Percentiles rank a stretch among this genome's conserved stretches.
phyloP scores from a whole-genome alignment of 1,284 basidiomycete genomes.

The Schizophyllum amplum region DNA sequence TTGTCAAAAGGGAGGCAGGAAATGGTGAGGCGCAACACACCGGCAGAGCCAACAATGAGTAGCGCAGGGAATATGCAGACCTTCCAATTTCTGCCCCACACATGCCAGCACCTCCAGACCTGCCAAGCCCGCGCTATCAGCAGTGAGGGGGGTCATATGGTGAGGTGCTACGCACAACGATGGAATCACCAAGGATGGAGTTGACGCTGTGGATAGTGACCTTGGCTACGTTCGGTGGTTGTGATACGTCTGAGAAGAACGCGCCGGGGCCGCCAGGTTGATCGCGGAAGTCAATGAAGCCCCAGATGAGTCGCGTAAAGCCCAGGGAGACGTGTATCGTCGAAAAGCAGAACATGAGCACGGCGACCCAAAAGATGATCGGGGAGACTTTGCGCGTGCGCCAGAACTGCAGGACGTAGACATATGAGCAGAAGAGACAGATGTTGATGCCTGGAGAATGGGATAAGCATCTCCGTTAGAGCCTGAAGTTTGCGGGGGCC shows the following conservation, averaged over 20 bases:
- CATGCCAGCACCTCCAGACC: constrained; percentile 31
- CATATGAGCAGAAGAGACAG: constrained; percentile 25
- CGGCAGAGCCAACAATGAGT: constrained; percentile 25
- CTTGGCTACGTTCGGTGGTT: constrained; percentile 30
- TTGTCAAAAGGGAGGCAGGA: not conserved
- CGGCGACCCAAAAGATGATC: constrained; percentile 23
- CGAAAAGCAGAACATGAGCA: constrained; percentile 29
- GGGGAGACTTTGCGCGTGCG: constrained; percentile 22
- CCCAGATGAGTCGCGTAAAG: constrained; percentile 28
- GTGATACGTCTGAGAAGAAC: constrained; percentile 30
- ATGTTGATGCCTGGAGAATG: constrained; percentile 25
- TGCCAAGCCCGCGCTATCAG: constrained; percentile 4
- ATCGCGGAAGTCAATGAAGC: constrained; percentile 27
- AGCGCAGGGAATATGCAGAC: constrained; percentile 24
- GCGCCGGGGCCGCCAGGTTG: constrained; percentile 25
- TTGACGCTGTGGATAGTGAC: constrained; percentile 30
- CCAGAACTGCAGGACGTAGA: constrained; percentile 20
- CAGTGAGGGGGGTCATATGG: not conserved
- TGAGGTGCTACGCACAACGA: constrained; percentile 21
- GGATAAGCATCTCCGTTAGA: not conserved
- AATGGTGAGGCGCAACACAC: constrained; percentile 13
- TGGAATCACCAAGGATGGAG: constrained; percentile 27
- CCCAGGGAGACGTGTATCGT: constrained; percentile 29
- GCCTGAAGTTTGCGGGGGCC: not conserved
- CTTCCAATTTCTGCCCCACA: constrained; percentile 26